These are phyloP conservation scores for Barnettozyma hawaiiensis DNA, from an alignment of 1,139 yeast species.

Conservation along the genomic window DNA sequence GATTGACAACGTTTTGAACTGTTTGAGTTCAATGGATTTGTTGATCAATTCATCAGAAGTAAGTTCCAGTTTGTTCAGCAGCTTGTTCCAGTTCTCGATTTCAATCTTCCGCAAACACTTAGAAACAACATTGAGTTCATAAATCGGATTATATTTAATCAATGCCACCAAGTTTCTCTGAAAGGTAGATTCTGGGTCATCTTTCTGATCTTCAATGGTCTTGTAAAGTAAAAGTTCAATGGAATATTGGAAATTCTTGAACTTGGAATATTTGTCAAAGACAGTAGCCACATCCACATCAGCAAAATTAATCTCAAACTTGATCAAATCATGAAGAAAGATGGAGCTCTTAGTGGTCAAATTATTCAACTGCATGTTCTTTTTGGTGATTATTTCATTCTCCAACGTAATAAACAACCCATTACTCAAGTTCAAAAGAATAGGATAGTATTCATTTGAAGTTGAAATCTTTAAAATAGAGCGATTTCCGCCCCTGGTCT, in stretches of 20 bases:
- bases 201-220: conserved; percentile 24
- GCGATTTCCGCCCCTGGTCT: neutral
- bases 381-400: conserved; percentile 19
- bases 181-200: neutral
- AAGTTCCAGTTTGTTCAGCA: conserved; percentile 38
- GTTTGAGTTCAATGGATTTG: conserved; percentile 34
- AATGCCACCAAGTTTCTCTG: conserved; percentile 11
- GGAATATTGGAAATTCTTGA: conserved; percentile 44
- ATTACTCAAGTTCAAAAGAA: conserved; percentile 18
- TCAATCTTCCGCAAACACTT: conserved; percentile 65
- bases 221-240: conserved; percentile 40
- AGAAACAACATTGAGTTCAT: conserved; percentile 42
- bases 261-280: conserved; percentile 30
- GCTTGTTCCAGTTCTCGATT: conserved; percentile 50
- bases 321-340: conserved; percentile 27
- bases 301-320: conserved; percentile 19
- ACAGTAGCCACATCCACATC: conserved; percentile 5
- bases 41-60: conserved; percentile 37
- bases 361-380: conserved; percentile 18
- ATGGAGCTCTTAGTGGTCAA: conserved; percentile 22
- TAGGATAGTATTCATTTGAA: conserved; percentile 19
- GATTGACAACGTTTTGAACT: conserved; percentile 41
- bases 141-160: conserved; percentile 26
- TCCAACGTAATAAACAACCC: conserved; percentile 25
- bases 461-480: conserved; percentile 4